Conservation (phyloP, 1,284 basidiomycete species). For the Ceratobasidium sp. region DNA sequence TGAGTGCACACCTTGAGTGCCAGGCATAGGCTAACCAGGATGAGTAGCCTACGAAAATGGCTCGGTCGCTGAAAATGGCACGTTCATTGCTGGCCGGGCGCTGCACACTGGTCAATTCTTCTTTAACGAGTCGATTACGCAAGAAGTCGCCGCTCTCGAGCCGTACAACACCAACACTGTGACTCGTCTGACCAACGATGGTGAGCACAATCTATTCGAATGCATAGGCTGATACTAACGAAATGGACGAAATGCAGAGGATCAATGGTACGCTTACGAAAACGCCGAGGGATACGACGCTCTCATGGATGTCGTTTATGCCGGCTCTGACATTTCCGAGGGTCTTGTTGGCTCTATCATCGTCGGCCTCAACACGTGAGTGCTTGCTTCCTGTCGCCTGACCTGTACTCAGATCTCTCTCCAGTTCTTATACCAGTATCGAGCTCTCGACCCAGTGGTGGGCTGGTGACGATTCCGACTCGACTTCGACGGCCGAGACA, state of each 20-base stretch:
- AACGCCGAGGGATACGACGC: conserved; percentile 32
- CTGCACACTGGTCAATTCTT: conserved; percentile 5
- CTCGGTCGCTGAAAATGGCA: not conserved
- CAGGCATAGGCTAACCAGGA: not conserved
- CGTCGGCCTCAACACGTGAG: conserved; percentile 28
- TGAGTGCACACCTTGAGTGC: not conserved
- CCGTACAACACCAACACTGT: conserved; percentile 2
- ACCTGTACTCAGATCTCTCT: not conserved
- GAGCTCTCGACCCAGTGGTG: conserved; percentile 32
- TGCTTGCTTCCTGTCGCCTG: not conserved
- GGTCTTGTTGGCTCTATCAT: conserved; percentile 27
- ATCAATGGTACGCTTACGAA: conserved; percentile 20
- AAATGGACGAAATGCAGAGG: not conserved
- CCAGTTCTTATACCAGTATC: conserved; percentile 17
- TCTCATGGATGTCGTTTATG: conserved; percentile 28
- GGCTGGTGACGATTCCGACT: conserved; percentile 1
- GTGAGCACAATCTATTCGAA: not conserved
- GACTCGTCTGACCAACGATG: conserved; percentile 16
- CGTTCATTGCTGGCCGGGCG: not conserved
- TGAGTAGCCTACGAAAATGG: not conserved
- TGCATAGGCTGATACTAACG: not conserved
- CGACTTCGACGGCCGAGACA: not conserved
- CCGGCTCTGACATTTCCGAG: conserved; percentile 11
- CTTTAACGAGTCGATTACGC: conserved; percentile 12
- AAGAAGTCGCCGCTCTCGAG: conserved; percentile 2